Evolutionary conservation across 495 filamentous ascomycete species (phyloP), one percentile per base, ranked within the genome.

Genomic region (Penicillium simplicissimum): DNA sequence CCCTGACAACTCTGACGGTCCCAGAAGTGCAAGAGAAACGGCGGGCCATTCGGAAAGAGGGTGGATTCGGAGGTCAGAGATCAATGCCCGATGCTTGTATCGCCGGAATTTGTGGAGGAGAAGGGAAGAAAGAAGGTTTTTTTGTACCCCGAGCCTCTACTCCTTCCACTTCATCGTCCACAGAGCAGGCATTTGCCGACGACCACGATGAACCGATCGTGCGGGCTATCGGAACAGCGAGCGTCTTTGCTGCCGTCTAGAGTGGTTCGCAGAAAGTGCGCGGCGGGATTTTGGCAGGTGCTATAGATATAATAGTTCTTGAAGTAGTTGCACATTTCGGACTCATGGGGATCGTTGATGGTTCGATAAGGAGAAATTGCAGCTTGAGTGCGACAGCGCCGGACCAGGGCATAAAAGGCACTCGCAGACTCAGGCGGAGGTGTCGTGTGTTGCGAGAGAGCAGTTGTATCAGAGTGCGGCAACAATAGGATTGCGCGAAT

Each of bases 301-400:
- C 86, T 87, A 77, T 90, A 90, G 77, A 92, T 86, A 74, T 90
- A 90, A 70, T 85, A 90, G 73, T 89, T 90, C 66, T 87, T 88
- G 73, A 84, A 88, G 71, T 86, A 88, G 76, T 90, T 84, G 81
- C 89, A 92, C 89, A 92, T 92, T 60, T 70, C 82, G 75, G 66
- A 55, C 58, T 62, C 64, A 63, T 66, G 49, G 34, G 49, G 65
- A 35, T 36, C 43, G 37, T 33, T 23, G 65, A 31, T 36, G 38
- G 37, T 43, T 23, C 38, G 54, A 55, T 33, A 40, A 45, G 23
- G 53, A 58, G 23, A 23, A 23, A 19, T n/a, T 42, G 34, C 59
- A 23, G 23, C 14, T 45, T 6, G 13, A n/a, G 15, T 47, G 23
- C 14, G 45, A 49, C 23, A n/a, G 45, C 17, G 17, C 19, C 21